Conservation (phyloP, 306 rosid genomes). For the Castanea crenata region DNA sequence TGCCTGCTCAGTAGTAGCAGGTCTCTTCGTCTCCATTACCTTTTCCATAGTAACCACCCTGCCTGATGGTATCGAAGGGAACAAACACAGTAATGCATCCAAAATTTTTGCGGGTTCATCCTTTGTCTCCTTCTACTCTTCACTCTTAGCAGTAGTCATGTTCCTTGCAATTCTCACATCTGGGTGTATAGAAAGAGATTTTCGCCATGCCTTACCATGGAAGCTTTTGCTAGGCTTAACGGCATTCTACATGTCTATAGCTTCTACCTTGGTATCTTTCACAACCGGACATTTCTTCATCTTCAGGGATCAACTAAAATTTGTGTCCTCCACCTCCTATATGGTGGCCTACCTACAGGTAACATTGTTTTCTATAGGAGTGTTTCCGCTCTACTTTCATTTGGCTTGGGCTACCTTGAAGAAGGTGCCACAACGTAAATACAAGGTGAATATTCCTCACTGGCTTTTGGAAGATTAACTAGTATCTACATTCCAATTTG, state of each 20-base stretch:
- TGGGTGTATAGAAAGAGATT: slow-evolving; percentile 36
- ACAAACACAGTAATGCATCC: slow-evolving; percentile 20
- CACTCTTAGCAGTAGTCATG: slow-evolving; percentile 43
- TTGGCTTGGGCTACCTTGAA: slow-evolving; percentile 31
- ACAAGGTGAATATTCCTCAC: neutral
- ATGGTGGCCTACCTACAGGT: slow-evolving; percentile 33
- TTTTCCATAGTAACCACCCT: slow-evolving; percentile 33
- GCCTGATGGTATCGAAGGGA: slow-evolving; percentile 29
- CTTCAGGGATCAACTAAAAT: slow-evolving; percentile 27
- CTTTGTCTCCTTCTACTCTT: slow-evolving; percentile 41
- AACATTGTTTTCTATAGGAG: slow-evolving; percentile 36
- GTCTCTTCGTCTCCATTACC: slow-evolving; percentile 51
- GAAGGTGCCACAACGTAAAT: slow-evolving; percentile 21
- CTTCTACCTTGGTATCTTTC: slow-evolving; percentile 40
- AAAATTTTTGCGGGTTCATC: slow-evolving; percentile 34
- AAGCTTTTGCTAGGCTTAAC: slow-evolving; percentile 40
- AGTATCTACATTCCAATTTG: too few species aligned
- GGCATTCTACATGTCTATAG: slow-evolving; percentile 46
- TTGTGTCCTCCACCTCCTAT: slow-evolving; percentile 23
- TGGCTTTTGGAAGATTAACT: too few species aligned
- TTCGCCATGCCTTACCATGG: slow-evolving; percentile 26
- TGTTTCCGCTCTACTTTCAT: slow-evolving; percentile 46
- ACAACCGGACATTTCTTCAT: slow-evolving; percentile 42
- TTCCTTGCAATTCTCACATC: slow-evolving; percentile 53
- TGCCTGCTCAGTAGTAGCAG: slow-evolving; percentile 59